These are phyloP conservation scores for Microsporum ferrugineum DNA, from an alignment of 2,329 filamentous ascomycete species.

Conservation along the genomic window DNA sequence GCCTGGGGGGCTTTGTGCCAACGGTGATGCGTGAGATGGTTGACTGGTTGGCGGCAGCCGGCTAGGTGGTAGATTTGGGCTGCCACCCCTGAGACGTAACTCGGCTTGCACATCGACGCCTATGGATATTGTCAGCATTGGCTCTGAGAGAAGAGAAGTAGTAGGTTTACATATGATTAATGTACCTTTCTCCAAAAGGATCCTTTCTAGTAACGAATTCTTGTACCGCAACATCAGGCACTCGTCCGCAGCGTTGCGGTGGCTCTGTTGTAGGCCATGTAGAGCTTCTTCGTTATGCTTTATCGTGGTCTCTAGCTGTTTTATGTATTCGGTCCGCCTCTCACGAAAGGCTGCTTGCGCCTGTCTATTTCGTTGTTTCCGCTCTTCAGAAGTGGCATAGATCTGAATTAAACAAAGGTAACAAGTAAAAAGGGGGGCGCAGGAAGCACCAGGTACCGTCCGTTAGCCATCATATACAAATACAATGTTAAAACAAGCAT, in stretches of 20 bases:
- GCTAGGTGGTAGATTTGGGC: slow-evolving; percentile 59
- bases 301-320: slow-evolving; percentile 94
- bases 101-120: slow-evolving; percentile 97
- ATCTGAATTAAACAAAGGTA: slow-evolving; percentile 50
- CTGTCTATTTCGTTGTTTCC: slow-evolving; percentile 94
- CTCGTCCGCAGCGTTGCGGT: slow-evolving; percentile 88
- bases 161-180: neutral
- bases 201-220: slow-evolving; percentile 89
- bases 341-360: slow-evolving; percentile 96
- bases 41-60: slow-evolving; percentile 60
- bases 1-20: slow-evolving; percentile 59
- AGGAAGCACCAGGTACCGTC: neutral
- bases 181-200: slow-evolving; percentile 86
- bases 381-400: slow-evolving; percentile 95
- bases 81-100: slow-evolving; percentile 81
- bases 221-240: slow-evolving; percentile 98
- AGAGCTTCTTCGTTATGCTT: slow-evolving; percentile 92
- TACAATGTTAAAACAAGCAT: slow-evolving; percentile 7
- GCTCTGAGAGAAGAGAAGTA: neutral
- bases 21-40: slow-evolving; percentile 53
- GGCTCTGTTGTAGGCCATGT: slow-evolving; percentile 83
- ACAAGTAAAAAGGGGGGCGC: neutral
- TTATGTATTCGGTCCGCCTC: slow-evolving; percentile 96
- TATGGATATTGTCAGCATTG: slow-evolving; percentile 26
- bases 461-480: neutral